Percentiles rank a stretch among this genome's conserved stretches.
phyloP scores from a whole-genome alignment of 352 stramenopile genomes.

The Sclerospora graminicola region DNA sequence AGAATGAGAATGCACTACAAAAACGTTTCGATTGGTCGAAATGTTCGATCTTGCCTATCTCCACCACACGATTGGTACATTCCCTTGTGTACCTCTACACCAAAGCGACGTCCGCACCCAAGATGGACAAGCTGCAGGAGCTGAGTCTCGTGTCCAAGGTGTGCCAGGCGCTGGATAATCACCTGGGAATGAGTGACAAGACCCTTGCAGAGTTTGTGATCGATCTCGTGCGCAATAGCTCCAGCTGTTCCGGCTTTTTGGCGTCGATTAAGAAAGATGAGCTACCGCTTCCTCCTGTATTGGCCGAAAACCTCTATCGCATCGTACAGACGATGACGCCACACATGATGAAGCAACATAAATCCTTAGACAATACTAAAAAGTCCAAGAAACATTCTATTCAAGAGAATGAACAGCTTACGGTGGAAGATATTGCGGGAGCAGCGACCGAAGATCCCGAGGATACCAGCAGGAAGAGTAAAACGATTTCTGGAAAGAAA shows the following conservation, averaged over 20 bases:
- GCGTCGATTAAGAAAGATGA: slow-evolving; percentile 50
- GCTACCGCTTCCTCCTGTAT: slow-evolving; percentile 40
- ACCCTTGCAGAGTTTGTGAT: slow-evolving; percentile 96
- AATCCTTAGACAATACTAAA: not conserved
- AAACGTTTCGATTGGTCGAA: slow-evolving; percentile 3
- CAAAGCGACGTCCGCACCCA: not conserved
- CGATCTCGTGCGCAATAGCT: slow-evolving; percentile 73
- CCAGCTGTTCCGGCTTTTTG: slow-evolving; percentile 52
- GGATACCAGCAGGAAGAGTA: slow-evolving; percentile 4
- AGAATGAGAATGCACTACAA: no score
- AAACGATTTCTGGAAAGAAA: slow-evolving; percentile 4
- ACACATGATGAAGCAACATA: slow-evolving; percentile 26
- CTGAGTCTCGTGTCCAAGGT: slow-evolving; percentile 85
- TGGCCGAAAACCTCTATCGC: slow-evolving; percentile 70
- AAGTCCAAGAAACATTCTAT: slow-evolving; percentile 29
- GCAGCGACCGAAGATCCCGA: slow-evolving; percentile 22
- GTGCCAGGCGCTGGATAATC: slow-evolving; percentile 84
- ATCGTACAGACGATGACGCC: slow-evolving; percentile 78
- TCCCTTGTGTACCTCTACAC: not conserved
- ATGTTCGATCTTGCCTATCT: not conserved
- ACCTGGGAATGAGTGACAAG: slow-evolving; percentile 93
- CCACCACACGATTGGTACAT: not conserved
- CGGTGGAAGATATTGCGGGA: slow-evolving; percentile 48
- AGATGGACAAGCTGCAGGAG: slow-evolving; percentile 85
- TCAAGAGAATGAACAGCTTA: slow-evolving; percentile 58